Conservation (phyloP, 2,329 filamentous ascomycete species). For the Colletotrichum sp. region DNA sequence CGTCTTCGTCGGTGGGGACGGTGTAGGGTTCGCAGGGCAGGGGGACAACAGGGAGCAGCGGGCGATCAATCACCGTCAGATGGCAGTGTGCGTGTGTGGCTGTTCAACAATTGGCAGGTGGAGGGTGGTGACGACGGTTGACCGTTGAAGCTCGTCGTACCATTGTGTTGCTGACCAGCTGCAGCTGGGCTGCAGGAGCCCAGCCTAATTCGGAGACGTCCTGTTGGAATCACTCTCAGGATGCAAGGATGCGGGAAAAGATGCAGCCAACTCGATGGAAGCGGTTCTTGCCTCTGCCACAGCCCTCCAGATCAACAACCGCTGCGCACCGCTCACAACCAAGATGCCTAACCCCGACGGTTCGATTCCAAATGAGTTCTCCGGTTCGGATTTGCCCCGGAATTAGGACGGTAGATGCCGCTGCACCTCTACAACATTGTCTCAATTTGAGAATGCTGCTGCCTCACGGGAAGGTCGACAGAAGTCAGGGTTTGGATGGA, state of each 20-base stretch:
- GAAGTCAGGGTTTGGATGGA: not conserved
- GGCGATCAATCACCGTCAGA: conserved; percentile 1
- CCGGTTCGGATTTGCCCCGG: not conserved
- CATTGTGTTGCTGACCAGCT: not conserved
- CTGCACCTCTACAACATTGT: not conserved
- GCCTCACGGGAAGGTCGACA: not conserved
- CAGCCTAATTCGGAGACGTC: not conserved
- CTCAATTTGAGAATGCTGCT: not conserved
- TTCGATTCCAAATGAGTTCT: not conserved
- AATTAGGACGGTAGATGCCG: not conserved
- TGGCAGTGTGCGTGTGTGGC: not conserved
- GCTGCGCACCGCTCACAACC: not conserved
- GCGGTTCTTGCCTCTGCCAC: not conserved
- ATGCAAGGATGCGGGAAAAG: not conserved
- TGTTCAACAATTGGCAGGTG: not conserved
- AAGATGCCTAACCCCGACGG: not conserved
- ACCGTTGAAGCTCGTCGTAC: not conserved
- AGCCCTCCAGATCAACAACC: not conserved
- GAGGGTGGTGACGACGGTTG: not conserved
- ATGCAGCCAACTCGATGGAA: not conserved
- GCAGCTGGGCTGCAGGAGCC: not conserved
- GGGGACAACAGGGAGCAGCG: not conserved
- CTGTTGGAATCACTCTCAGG: not conserved
- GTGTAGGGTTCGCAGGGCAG: not conserved
- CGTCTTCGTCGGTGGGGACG: not conserved